Conservation (phyloP, 805 yeast species). For the Deakozyma indianensis region DNA sequence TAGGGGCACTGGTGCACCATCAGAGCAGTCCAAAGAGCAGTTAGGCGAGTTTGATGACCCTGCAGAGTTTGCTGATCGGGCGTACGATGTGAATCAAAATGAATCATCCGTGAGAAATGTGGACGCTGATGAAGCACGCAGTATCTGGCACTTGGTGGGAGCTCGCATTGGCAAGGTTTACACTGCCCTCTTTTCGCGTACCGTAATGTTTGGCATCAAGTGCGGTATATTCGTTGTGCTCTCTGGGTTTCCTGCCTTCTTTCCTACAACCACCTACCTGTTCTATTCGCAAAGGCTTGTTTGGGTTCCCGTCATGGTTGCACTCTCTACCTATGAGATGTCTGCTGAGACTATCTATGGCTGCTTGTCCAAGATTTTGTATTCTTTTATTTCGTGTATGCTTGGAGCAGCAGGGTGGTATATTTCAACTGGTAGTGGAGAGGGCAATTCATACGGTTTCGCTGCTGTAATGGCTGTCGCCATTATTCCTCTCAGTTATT, state of each 20-base stretch:
- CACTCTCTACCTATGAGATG: slow-evolving; percentile 10
- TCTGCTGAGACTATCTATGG: slow-evolving; percentile 14
- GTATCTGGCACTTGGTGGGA: not conserved
- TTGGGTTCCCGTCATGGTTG: slow-evolving; percentile 15
- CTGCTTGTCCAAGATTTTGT: slow-evolving; percentile 9
- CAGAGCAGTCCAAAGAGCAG: not conserved
- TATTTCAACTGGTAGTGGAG: slow-evolving; percentile 13
- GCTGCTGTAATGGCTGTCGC: slow-evolving; percentile 11
- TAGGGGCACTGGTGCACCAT: not conserved
- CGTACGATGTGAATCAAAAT: not conserved
- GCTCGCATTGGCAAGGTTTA: not conserved
- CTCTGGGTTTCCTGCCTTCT: slow-evolving; percentile 11
- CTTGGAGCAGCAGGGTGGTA: slow-evolving; percentile 15
- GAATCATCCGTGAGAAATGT: not conserved
- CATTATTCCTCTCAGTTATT: slow-evolving; percentile 7
- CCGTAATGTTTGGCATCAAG: slow-evolving; percentile 7
- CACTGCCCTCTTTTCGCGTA: not conserved
- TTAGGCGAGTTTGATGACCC: slow-evolving; percentile 3
- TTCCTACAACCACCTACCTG: slow-evolving; percentile 11
- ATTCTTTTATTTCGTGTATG: slow-evolving; percentile 13
- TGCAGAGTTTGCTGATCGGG: slow-evolving; percentile 3
- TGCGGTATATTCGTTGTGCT: slow-evolving; percentile 7
- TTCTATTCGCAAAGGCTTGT: slow-evolving; percentile 10
- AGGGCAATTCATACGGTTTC: slow-evolving; percentile 14
- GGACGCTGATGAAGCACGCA: not conserved